Conservation (phyloP, 768 basidiomycete species). For the Calocybe indica region DNA sequence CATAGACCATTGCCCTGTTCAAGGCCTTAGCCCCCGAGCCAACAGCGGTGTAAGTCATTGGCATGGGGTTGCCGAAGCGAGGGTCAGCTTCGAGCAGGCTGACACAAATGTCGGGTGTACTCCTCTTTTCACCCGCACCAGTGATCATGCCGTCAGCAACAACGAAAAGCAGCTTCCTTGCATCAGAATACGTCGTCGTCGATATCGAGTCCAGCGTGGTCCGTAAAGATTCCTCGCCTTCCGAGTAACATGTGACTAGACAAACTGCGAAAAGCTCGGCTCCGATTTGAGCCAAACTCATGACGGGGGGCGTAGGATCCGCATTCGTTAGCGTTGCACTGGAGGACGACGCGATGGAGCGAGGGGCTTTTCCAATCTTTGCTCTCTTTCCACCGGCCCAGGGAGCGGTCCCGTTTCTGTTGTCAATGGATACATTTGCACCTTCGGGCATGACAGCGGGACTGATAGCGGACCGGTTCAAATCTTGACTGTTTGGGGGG, state of each 20-base stretch:
- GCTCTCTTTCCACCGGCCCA: conserved; percentile 70
- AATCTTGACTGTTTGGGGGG: conserved; percentile 62
- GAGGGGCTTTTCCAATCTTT: conserved; percentile 42
- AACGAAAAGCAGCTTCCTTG: conserved; percentile 86
- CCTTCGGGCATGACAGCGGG: conserved; percentile 96
- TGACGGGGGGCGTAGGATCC: conserved; percentile 50
- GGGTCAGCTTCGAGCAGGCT: conserved; percentile 87
- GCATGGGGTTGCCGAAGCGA: conserved; percentile 91
- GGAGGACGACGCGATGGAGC: conserved; percentile 44
- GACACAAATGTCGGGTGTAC: conserved; percentile 97
- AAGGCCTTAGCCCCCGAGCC: conserved; percentile 85
- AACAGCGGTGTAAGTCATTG: conserved; percentile 91
- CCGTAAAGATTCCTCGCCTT: conserved; percentile 88
- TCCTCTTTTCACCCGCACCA: conserved; percentile 90
- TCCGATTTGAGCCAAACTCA: conserved; percentile 88
- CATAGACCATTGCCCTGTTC: conserved; percentile 97
- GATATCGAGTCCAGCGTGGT: conserved; percentile 94
- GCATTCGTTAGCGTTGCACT: conserved; percentile 51
- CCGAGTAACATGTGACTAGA: conserved; percentile 96
- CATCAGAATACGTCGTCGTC: conserved; percentile 83
- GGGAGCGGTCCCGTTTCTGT: conserved; percentile 86
- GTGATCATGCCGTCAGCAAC: conserved; percentile 99
- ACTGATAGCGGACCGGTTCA: conserved; percentile 82
- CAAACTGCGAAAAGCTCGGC: conserved; percentile 93
- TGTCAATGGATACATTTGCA: conserved; percentile 91